Evolutionary conservation across 768 basidiomycete species (phyloP).

Genomic region (Udeniomyces megalosporus): DNA sequence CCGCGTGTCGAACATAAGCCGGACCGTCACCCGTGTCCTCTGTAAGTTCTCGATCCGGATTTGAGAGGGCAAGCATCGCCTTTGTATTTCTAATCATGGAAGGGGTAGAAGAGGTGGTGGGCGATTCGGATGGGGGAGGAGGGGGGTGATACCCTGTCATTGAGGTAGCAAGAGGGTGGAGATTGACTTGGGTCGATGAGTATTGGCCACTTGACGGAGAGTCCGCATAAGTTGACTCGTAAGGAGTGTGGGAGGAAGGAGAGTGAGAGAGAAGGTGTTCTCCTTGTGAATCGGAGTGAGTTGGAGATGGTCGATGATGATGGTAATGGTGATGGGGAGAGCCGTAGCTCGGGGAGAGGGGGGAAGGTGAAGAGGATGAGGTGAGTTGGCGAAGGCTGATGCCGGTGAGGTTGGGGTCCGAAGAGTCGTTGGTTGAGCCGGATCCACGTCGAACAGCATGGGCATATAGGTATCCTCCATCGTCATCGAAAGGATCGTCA

Average conservation of each 20-base stretch:
- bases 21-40: not conserved
- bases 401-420: not conserved
- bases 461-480: constrained; percentile 5
- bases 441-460: not conserved
- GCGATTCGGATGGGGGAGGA: not conserved
- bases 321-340: too few species aligned
- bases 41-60: not conserved
- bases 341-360: too few species aligned
- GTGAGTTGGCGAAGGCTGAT: not conserved
- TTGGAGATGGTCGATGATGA: not conserved
- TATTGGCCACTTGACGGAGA: too few species aligned
- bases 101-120: not conserved
- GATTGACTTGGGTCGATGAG: not conserved
- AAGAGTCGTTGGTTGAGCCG: not conserved
- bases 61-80: constrained; percentile 5
- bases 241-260: too few species aligned
- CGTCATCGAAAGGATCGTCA: constrained; percentile 8
- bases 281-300: not conserved
- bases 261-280: too few species aligned
- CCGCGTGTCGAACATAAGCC: not conserved
- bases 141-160: not conserved
- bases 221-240: too few species aligned
- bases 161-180: not conserved
- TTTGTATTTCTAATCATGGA: not conserved
- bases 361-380: too few species aligned